Percentiles rank a stretch among this genome's conserved stretches.
These are phyloP conservation scores for Ilex asprella DNA, from an alignment of 257 asterid species.

Conservation along the genomic window DNA sequence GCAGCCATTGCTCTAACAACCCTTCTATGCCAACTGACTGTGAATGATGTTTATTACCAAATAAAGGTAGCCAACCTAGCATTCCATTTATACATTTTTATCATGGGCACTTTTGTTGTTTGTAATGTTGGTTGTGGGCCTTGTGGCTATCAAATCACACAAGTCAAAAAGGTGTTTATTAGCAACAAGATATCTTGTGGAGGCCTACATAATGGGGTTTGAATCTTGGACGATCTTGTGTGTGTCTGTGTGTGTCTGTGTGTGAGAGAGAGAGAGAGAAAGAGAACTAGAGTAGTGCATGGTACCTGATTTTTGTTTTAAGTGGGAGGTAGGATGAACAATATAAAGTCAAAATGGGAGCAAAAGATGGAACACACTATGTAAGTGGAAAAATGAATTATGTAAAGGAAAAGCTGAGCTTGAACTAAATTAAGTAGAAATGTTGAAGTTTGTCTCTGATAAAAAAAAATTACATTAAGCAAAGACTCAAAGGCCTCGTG, in stretches of 20 bases:
- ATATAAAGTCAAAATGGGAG: conserved; percentile 26
- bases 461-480: too few species aligned
- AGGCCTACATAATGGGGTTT: conserved; percentile 3
- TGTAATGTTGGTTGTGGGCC: conserved; percentile 11
- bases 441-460: too few species aligned
- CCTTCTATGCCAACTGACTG: background rate
- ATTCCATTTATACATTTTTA: conserved; percentile 31
- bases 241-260: conserved; percentile 2
- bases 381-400: conserved; percentile 30
- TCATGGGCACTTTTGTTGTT: conserved; percentile 17
- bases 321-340: conserved; percentile 24
- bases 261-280: background rate
- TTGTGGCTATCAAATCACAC: conserved; percentile 10
- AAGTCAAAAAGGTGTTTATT: conserved; percentile 25
- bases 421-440: too few species aligned
- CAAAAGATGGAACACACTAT: conserved; percentile 8
- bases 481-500: too few species aligned
- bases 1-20: conserved; percentile 30
- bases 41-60: background rate
- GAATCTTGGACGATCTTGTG: conserved; percentile 8
- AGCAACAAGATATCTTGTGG: conserved; percentile 7
- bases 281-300: background rate
- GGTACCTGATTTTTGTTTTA: background rate
- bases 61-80: background rate
- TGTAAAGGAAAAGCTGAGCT: background rate